Percentiles rank a stretch among this genome's conserved stretches.
Evolutionary conservation across 805 yeast genomes (phyloP).

Genomic region (Metschnikowia lochheadii): DNA sequence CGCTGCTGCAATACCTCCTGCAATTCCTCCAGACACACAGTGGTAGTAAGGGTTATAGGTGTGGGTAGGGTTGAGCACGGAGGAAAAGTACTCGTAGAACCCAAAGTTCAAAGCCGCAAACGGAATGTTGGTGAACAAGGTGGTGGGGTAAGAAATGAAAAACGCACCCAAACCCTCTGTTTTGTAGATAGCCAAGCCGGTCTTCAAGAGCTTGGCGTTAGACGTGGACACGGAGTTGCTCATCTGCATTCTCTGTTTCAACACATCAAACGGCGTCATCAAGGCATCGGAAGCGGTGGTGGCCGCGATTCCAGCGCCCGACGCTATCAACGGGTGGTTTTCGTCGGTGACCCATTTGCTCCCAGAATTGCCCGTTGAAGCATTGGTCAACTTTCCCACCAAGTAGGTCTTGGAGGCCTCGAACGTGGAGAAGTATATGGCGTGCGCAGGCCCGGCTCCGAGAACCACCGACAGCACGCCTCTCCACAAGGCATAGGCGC

Average conservation of each 20-base stretch:
- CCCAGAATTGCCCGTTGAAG: conserved; percentile 25
- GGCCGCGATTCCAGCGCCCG: conserved; percentile 86
- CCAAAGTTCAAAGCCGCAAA: conserved; percentile 94
- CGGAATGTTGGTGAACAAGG: conserved; percentile 86
- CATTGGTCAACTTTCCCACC: conserved; percentile 37
- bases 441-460: conserved; percentile 99
- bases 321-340: conserved; percentile 78
- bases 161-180: conserved; percentile 76
- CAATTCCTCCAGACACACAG: conserved; percentile 87
- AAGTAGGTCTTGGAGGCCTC: conserved; percentile 69
- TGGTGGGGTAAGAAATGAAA: conserved; percentile 90
- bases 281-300: conserved; percentile 91
- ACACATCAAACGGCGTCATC: conserved; percentile 95
- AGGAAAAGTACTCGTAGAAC: conserved; percentile 81
- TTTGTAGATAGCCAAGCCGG: conserved; percentile 47
- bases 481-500: conserved; percentile 84
- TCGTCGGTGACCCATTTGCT: conserved; percentile 52
- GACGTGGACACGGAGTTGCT: conserved; percentile 20
- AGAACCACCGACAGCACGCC: conserved; percentile 88
- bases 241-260: conserved; percentile 90
- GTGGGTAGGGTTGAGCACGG: conserved; percentile 71
- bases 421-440: conserved; percentile 91
- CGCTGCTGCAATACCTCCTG: conserved; percentile 96
- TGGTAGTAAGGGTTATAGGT: conserved; percentile 85
- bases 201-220: conserved; percentile 28